These are phyloP conservation scores for Lentinula lateritia DNA, from an alignment of 768 basidiomycete genomes.

Conservation along the genomic window DNA sequence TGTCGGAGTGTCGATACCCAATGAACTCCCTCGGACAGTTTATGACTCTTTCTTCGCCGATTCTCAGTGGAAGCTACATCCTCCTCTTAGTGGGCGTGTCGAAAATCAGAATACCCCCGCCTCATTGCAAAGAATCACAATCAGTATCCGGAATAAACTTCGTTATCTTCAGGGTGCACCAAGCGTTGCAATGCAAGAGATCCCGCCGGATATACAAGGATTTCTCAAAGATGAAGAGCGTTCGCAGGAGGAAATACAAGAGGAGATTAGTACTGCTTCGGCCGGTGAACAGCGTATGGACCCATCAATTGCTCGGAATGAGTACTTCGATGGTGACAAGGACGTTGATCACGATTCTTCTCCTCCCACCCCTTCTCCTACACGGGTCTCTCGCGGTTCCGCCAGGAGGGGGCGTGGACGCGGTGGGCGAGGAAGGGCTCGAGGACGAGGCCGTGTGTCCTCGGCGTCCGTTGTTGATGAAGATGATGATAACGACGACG, in stretches of 20 bases:
- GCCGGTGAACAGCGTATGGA: slow-evolving; percentile 55
- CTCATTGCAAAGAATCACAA: slow-evolving; percentile 82
- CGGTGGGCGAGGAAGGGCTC: background rate
- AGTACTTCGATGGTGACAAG: slow-evolving; percentile 69
- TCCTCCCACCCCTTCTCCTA: background rate
- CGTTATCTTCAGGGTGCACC: slow-evolving; percentile 93
- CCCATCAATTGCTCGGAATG: slow-evolving; percentile 46
- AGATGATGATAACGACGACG: slow-evolving; percentile 4
- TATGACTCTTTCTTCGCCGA: slow-evolving; percentile 94
- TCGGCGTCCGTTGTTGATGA: slow-evolving; percentile 3
- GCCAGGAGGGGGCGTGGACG: background rate
- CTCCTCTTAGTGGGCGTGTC: slow-evolving; percentile 84
- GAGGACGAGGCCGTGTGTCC: slow-evolving; percentile 2
- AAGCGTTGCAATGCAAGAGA: slow-evolving; percentile 94
- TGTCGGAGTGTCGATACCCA: slow-evolving; percentile 75
- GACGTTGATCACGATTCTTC: slow-evolving; percentile 54
- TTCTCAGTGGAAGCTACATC: slow-evolving; percentile 88
- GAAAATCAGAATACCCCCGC: slow-evolving; percentile 88
- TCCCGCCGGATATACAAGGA: slow-evolving; percentile 85
- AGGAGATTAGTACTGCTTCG: slow-evolving; percentile 51
- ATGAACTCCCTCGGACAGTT: slow-evolving; percentile 81
- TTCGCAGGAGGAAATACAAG: slow-evolving; percentile 62
- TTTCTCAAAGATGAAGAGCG: slow-evolving; percentile 70
- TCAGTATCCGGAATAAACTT: slow-evolving; percentile 80
- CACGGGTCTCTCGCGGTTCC: background rate